A percentile compares a stretch with the other conserved stretches of the same genome.
phyloP scores from a whole-genome alignment of 2,329 filamentous ascomycete genomes.

The Capronia coronata region DNA sequence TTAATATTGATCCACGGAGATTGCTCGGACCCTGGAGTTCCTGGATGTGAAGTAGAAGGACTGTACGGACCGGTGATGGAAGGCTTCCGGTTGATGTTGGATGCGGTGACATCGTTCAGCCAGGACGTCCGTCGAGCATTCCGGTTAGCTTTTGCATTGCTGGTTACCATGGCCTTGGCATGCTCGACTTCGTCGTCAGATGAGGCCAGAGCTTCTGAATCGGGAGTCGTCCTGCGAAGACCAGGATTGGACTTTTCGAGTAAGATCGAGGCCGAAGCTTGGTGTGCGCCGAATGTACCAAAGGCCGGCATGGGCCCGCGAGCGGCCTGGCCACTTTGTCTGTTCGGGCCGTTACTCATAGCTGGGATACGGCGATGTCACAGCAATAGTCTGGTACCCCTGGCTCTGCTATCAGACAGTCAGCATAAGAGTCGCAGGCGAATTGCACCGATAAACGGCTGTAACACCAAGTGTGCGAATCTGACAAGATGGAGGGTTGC shows the following conservation, averaged over 20 bases:
- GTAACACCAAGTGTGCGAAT: no score
- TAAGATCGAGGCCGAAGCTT: constrained; percentile 58
- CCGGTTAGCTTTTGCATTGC: constrained; percentile 49
- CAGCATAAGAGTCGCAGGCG: no score
- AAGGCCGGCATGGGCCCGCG: constrained; percentile 27
- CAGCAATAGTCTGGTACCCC: background rate
- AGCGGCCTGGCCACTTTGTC: constrained; percentile 14
- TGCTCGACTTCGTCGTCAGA: constrained; percentile 86
- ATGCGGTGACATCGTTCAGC: constrained; percentile 71
- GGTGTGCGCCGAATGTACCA: constrained; percentile 25
- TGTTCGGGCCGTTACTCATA: constrained; percentile 23
- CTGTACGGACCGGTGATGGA: constrained; percentile 71
- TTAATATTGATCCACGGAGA: constrained; percentile 37
- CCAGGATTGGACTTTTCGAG: constrained; percentile 65
- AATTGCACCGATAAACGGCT: no score
- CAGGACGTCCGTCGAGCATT: constrained; percentile 70
- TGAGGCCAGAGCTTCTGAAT: constrained; percentile 87
- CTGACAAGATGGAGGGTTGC: no score
- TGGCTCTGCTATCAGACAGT: constrained; percentile 5
- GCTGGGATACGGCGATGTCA: constrained; percentile 5
- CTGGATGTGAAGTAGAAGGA: constrained; percentile 71
- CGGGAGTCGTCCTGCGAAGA: constrained; percentile 76
- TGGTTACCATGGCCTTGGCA: constrained; percentile 38
- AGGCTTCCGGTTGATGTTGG: constrained; percentile 58
- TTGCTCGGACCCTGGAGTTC: constrained; percentile 66